Base-by-base conservation (phyloP, 306 rosid genomes). In the Quercus bicolor region DNA sequence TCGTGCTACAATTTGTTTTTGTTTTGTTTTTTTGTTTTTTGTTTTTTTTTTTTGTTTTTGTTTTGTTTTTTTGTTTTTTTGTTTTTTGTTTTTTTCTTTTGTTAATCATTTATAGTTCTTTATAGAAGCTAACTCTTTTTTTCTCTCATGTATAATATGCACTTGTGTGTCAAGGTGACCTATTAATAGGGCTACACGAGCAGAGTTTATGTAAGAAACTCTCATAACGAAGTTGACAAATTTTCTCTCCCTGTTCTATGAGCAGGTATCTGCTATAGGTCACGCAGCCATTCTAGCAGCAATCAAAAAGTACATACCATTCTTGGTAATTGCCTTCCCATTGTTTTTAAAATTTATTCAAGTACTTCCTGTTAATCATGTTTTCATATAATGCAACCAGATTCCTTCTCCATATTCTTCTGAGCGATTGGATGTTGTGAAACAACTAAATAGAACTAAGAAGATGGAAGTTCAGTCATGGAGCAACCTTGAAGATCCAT, bases 261-360 rank as follows among this genome's bases (percentile, higher is more conserved):
- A 26, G 55, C 71, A 91, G 96, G 82, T 89, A 81, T 87, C 96
- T 62, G 84, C 90, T 18, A 65, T 89, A 18, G 97, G 91, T 62
- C 97, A 89, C 77, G 93, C 93, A 21, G 91, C 93, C 51, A 91
- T 89, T n/a, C 86, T 91, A 78, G 88, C 92, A 45, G 92, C 88
- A 54, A 89, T 91, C 81, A 84, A 88, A 56, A 84, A 86, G 85
- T 89, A 91, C 79, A 86, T 86, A 83, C 92, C 91, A 73, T 73
- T 40, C 79, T 65, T 91, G 86, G 97, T 91, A 85, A 83, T 57
- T 51, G 13, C 77, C 57, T 77, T 60, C 34, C 65, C 55, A 6
- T 71, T 54, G 65, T 28, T 1, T 75, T 55, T 59, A 6, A 48
- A 33, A 6, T 77, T 64, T 56, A 55, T 80, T 14, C 31, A 26